Evolutionary conservation across 2,329 filamentous ascomycete genomes (phyloP), one percentile per base, ranked within the genome.

Genomic region (Plectosphaerella sp.): DNA sequence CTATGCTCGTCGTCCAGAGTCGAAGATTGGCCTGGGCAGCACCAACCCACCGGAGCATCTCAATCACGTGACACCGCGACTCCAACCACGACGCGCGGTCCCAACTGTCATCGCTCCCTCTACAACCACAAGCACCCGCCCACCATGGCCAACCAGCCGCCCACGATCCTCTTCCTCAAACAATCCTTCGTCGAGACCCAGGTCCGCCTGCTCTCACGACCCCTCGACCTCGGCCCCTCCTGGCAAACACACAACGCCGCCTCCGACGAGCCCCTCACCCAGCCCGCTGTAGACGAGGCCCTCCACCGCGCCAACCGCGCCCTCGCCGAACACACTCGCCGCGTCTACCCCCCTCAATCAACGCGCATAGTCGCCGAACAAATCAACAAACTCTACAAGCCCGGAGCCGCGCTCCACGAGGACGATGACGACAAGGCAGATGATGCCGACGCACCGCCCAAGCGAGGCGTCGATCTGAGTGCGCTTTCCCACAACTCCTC

Each of bases 341-440:
- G 83, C 51, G 83, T 83, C 5, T 89, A 89, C 64, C 78, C 83
- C 15, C 79, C 84, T 0, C 84, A 87, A 59, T 84, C 86, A n/a
- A 82, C 79, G 49, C 79, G 86, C 36, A 84, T 88, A 60, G 79
- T 90, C 16, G 86, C 87, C 2, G 86, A 89, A 71, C 87, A 91
- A 70, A 83, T 91, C 42, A 84, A 88, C 66, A 68, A 70, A 47
- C 69, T 88, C 45, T 90, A 89, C 65, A 77, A 78, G 66, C 45
- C 48, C 11, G 69, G 72, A 42, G 58, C 59, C 4, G 62, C 62
- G 2, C 55, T 58, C 12, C 54, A 58, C 2, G 59, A 52, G 1
- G 22, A 22, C 22, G 67, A 67, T 20, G 72, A 72, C 37, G 69
- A 64, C 45, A 66, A 68, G 48, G 62, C 60, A 10, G 68, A 65